A percentile compares a stretch with the other conserved stretches of the same genome.
Evolutionary conservation across 1,139 yeast species (phyloP).

Genomic region (Kodamaea plutei): DNA sequence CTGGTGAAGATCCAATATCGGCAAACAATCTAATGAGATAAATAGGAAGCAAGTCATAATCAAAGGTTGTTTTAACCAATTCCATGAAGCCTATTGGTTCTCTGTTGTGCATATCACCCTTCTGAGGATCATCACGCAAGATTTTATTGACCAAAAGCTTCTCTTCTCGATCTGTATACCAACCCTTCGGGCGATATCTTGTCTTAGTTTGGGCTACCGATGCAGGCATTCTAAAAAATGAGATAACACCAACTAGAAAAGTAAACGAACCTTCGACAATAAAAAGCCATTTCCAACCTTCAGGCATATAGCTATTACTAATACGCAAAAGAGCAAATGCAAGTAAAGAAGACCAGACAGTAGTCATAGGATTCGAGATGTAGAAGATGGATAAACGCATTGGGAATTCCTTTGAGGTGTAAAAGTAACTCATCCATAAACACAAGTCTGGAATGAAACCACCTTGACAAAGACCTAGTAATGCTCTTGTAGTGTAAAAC

Average conservation of each 20-base stretch:
- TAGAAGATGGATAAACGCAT: constrained; percentile 25
- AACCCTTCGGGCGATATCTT: constrained; percentile 28
- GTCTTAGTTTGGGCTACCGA: constrained; percentile 28
- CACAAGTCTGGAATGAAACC: constrained; percentile 29
- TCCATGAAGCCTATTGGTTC: constrained; percentile 23
- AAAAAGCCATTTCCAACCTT: constrained; percentile 36
- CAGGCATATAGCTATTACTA: constrained; percentile 10
- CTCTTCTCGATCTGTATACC: constrained; percentile 36
- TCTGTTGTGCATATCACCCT: constrained; percentile 33
- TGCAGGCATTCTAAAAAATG: constrained; percentile 33
- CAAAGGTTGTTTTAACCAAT: constrained; percentile 18
- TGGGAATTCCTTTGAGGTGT: constrained; percentile 24
- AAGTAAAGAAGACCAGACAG: constrained; percentile 20
- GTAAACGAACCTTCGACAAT: constrained; percentile 32
- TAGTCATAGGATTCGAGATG: constrained; percentile 21
- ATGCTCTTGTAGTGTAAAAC: constrained; percentile 23
- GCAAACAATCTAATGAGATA: constrained; percentile 17
- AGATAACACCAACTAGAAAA: constrained; percentile 23
- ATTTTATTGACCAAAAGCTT: constrained; percentile 28
- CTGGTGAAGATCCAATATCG: constrained; percentile 14
- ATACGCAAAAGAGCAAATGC: constrained; percentile 29
- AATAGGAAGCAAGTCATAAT: constrained; percentile 23
- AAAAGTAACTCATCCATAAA: constrained; percentile 31
- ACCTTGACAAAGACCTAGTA: constrained; percentile 29
- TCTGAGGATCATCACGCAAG: constrained; percentile 30